A percentile compares a stretch with the other conserved stretches of the same genome.
phyloP scores from a whole-genome alignment of 2,329 filamentous ascomycete genomes.

The Aureobasidium sp. region DNA sequence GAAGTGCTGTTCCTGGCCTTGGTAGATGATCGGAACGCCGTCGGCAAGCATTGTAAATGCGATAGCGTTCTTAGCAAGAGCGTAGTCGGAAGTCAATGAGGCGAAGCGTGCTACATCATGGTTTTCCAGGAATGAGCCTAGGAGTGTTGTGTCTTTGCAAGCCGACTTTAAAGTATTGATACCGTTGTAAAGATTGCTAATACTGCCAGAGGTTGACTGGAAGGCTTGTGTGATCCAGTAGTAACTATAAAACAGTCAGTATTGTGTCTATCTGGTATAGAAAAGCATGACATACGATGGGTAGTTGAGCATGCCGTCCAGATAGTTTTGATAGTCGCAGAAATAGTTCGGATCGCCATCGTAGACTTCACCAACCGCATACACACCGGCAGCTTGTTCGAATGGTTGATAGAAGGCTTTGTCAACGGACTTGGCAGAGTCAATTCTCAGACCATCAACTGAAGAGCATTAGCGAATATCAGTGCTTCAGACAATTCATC shows the following conservation, averaged over 20 bases:
- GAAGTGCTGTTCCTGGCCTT: slow-evolving; percentile 35
- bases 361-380: slow-evolving; percentile 36
- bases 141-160: slow-evolving; percentile 30
- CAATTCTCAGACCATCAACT: slow-evolving; percentile 44
- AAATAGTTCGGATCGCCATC: slow-evolving; percentile 26
- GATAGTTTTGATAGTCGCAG: slow-evolving; percentile 32
- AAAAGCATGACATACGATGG: slow-evolving; percentile 22
- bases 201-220: slow-evolving; percentile 26
- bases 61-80: slow-evolving; percentile 31
- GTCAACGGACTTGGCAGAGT: slow-evolving; percentile 37
- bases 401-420: slow-evolving; percentile 31
- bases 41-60: slow-evolving; percentile 31
- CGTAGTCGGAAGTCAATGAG: slow-evolving; percentile 27
- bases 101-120: slow-evolving; percentile 33
- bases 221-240: slow-evolving; percentile 31
- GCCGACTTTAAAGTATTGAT: slow-evolving; percentile 24
- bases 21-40: slow-evolving; percentile 35
- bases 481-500: not conserved
- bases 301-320: slow-evolving; percentile 38
- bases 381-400: slow-evolving; percentile 24
- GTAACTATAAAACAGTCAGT: slow-evolving; percentile 25
- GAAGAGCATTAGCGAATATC: not conserved
- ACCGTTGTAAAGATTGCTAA: slow-evolving; percentile 30
- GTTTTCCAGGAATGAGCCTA: slow-evolving; percentile 33
- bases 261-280: not conserved